Evolutionary conservation across 2,329 filamentous ascomycete species (phyloP).

Genomic region (Claviceps arundinis): DNA sequence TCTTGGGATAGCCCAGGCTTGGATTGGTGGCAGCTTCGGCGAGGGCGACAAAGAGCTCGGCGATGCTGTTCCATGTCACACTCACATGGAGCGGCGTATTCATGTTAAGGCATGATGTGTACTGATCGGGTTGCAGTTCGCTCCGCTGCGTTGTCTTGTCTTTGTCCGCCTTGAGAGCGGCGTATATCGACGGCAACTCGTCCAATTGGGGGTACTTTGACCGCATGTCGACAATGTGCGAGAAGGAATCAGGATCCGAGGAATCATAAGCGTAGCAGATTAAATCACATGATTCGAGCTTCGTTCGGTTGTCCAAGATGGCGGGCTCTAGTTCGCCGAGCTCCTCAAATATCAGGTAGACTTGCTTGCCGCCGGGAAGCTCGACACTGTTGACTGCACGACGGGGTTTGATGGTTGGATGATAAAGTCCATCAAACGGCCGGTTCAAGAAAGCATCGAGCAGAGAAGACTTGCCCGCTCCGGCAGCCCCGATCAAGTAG

Average conservation of each 20-base stretch:
- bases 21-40: slow-evolving; percentile 89
- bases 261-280: slow-evolving; percentile 96
- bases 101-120: slow-evolving; percentile 77
- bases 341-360: slow-evolving; percentile 90
- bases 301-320: slow-evolving; percentile 80
- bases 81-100: slow-evolving; percentile 86
- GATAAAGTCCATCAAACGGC: slow-evolving; percentile 71
- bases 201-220: slow-evolving; percentile 71
- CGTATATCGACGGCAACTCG: slow-evolving; percentile 81
- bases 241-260: slow-evolving; percentile 89
- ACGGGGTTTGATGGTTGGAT: slow-evolving; percentile 87
- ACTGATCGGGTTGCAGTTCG: slow-evolving; percentile 82
- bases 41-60: slow-evolving; percentile 81
- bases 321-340: slow-evolving; percentile 91
- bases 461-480: slow-evolving; percentile 81
- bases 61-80: slow-evolving; percentile 86
- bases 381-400: slow-evolving; percentile 95
- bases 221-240: slow-evolving; percentile 74
- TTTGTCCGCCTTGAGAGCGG: slow-evolving; percentile 84
- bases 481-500: slow-evolving; percentile 76
- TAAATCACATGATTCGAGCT: slow-evolving; percentile 84
- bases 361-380: slow-evolving; percentile 88
- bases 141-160: slow-evolving; percentile 95
- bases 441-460: slow-evolving; percentile 84
- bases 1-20: slow-evolving; percentile 76